phyloP scores from a whole-genome alignment of 495 filamentous ascomycete genomes.

The Glonium stellatum region DNA sequence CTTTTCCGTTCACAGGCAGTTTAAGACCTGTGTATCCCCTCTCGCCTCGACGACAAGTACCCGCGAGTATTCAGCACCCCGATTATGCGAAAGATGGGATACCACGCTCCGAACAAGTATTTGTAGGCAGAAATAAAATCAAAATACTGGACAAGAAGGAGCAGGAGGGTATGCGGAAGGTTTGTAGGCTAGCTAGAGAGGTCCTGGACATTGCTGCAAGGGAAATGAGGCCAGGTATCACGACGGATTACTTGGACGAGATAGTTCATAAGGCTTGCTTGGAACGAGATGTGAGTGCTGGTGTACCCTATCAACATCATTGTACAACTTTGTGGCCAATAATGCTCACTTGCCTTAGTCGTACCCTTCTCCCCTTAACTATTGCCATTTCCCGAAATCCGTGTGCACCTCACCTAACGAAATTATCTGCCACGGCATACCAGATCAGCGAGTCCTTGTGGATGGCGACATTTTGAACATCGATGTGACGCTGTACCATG shows the following conservation, averaged over 20 bases:
- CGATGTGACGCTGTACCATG: slow-evolving; percentile 40
- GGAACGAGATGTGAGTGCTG: slow-evolving; percentile 69
- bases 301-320: background rate
- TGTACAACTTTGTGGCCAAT: background rate
- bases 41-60: slow-evolving; percentile 63
- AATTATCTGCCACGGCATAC: slow-evolving; percentile 59
- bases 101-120: slow-evolving; percentile 70
- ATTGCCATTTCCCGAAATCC: slow-evolving; percentile 94
- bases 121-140: slow-evolving; percentile 66
- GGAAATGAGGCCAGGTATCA: slow-evolving; percentile 76
- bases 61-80: slow-evolving; percentile 73
- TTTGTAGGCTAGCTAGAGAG: slow-evolving; percentile 81
- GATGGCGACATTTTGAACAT: slow-evolving; percentile 43
- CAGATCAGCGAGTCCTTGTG: slow-evolving; percentile 36
- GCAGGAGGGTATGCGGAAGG: slow-evolving; percentile 85
- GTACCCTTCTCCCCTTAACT: slow-evolving; percentile 95
- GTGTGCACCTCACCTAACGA: slow-evolving; percentile 95
- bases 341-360: slow-evolving; percentile 48
- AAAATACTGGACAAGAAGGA: slow-evolving; percentile 70
- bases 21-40: slow-evolving; percentile 87
- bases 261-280: slow-evolving; percentile 93
- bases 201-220: slow-evolving; percentile 87
- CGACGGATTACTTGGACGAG: slow-evolving; percentile 94
- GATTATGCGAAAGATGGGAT: slow-evolving; percentile 81
- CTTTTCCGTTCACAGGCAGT: slow-evolving; percentile 70